Evolutionary conservation across 140 eudicot genomes (phyloP).

Genomic region (Cichorium intybus): DNA sequence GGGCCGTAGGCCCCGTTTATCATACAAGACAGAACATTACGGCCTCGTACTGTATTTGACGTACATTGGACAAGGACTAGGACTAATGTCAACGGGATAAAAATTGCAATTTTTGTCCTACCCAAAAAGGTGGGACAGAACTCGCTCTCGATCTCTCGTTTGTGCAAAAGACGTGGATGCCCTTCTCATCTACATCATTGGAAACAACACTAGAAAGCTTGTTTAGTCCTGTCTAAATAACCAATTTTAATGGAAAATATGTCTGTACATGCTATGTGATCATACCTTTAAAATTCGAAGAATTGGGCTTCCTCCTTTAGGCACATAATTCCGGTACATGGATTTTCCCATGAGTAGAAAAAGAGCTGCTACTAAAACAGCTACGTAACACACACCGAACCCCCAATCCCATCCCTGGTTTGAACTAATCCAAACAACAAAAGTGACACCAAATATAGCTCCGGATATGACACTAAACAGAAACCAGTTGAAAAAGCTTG

Average conservation of each 20-base stretch:
- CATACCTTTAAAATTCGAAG: constrained; percentile 57
- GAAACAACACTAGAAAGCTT: too few species aligned
- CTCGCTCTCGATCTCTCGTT: too few species aligned
- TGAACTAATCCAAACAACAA: constrained; percentile 58
- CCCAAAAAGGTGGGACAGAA: too few species aligned
- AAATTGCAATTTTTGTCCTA: too few species aligned
- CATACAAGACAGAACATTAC: too few species aligned
- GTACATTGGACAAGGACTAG: too few species aligned
- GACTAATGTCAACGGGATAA: too few species aligned
- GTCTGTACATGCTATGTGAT: background rate
- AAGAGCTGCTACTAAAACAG: constrained; percentile 42
- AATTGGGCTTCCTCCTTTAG: constrained; percentile 57
- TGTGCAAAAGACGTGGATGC: too few species aligned
- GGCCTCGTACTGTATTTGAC: too few species aligned
- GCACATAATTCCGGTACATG: constrained; percentile 45
- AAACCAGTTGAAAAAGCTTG: constrained; percentile 72
- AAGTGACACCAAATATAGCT: constrained; percentile 58
- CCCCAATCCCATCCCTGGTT: constrained; percentile 78
- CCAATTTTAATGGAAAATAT: background rate
- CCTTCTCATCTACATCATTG: too few species aligned
- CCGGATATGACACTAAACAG: constrained; percentile 48
- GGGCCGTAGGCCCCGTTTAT: background rate
- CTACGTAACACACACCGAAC: constrained; percentile 46
- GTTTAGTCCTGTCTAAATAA: too few species aligned
- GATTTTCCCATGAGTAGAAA: constrained; percentile 60